Base-by-base conservation (phyloP, 1,284 basidiomycete species). In the Sanghuangporus baumii region DNA sequence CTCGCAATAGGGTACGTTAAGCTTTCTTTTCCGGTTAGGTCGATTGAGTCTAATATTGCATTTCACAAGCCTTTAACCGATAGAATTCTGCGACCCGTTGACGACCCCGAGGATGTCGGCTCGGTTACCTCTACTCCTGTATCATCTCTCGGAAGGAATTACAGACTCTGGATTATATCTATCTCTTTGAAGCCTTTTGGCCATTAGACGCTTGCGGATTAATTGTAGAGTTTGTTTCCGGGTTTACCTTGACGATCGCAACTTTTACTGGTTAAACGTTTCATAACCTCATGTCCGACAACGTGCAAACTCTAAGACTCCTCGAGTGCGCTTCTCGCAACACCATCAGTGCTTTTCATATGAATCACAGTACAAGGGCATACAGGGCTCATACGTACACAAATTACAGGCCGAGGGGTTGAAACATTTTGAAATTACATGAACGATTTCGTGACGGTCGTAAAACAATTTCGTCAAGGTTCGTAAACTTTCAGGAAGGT, bases 1-100 rank as follows among this genome's bases (percentile, higher is more conserved):
- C 78, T 78, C 66, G 74, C 79, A 41, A 80, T 89, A 68, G 85
- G 86, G 89, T 88, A 71, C 66, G 82, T 61, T 34, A 16, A 18
- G 43, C 16, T 37, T 52, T 38, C 47, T 43, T n/a, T 61, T 59
- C 55, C 16, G 18, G 26, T 48, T 57, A n/a, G 6, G 2, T 12
- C 5, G 8, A 12, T 18, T 57, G 20, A 50, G 37, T 57, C 55
- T 57, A 37, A 62, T 31, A 16, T 62, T 52, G 16, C 48, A 36
- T 9, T 23, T 54, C 8, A 11, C 26, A 20, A 62, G 61, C n/a
- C 23, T 62, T 31, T 62, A 40, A 62, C 20, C 36, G n/a, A 37
- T 40, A 26, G 60, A 48, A 43, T 52, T 56, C 18, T 9, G 40
- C 60, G 46, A 50, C 36, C 51, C 14, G 56, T 57, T 36, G 34